phyloP scores from a whole-genome alignment of 2,329 filamentous ascomycete genomes.

The Arthroderma sp. region DNA sequence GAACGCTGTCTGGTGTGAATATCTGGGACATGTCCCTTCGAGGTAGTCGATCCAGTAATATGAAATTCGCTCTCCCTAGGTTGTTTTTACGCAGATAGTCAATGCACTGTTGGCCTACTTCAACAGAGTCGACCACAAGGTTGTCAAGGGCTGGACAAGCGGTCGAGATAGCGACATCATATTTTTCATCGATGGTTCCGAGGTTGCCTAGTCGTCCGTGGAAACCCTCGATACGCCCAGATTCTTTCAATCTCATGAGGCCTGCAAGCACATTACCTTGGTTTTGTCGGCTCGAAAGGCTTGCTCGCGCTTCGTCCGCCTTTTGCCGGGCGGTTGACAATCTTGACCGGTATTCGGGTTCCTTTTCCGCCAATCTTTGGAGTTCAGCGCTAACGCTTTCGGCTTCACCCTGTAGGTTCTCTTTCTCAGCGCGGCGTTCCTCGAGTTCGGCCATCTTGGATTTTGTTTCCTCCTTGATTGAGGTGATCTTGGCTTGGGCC shows the following conservation, averaged over 20 bases:
- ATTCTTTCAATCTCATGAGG: conserved; percentile 88
- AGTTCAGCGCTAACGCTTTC: conserved; percentile 59
- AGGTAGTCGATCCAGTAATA: conserved; percentile 79
- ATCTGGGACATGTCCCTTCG: conserved; percentile 65
- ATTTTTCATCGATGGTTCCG: conserved; percentile 82
- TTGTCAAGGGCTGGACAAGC: conserved; percentile 86
- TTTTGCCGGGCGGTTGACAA: conserved; percentile 85
- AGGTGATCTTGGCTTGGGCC: conserved; percentile 61
- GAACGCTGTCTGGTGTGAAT: conserved; percentile 80
- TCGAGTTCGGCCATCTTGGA: conserved; percentile 64
- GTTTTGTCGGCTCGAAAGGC: conserved; percentile 76
- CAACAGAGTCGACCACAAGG: conserved; percentile 91
- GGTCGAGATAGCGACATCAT: conserved; percentile 96
- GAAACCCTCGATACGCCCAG: conserved; percentile 92
- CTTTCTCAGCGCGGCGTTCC: conserved; percentile 59
- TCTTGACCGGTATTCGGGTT: conserved; percentile 69
- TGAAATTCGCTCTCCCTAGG: conserved; percentile 90
- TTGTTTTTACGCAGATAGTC: conserved; percentile 97
- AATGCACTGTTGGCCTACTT: conserved; percentile 94
- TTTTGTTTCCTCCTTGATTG: conserved; percentile 57
- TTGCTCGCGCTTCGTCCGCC: conserved; percentile 88
- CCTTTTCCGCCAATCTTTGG: conserved; percentile 57
- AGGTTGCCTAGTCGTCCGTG: conserved; percentile 90
- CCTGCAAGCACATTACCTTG: conserved; percentile 85
- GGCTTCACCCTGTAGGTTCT: conserved; percentile 59